Percentiles rank a stretch among this genome's conserved stretches.
Conservation (phyloP, 805 yeast genomes). For the Wickerhamiella kurtzmanii region DNA sequence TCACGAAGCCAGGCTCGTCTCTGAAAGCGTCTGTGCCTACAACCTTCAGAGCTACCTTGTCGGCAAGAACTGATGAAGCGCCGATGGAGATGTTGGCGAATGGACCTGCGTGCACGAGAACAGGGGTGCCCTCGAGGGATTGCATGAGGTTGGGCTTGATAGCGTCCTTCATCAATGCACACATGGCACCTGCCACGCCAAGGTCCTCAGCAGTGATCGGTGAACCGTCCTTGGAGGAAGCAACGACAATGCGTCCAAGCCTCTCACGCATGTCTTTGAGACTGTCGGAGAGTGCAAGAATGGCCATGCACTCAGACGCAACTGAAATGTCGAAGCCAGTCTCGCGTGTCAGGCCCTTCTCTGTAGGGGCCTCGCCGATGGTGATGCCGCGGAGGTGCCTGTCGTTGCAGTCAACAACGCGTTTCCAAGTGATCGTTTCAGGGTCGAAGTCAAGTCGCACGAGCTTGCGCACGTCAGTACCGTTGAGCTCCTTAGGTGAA, state of each 20-base stretch:
- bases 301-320: conserved; percentile 94
- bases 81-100: conserved; percentile 96
- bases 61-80: conserved; percentile 89
- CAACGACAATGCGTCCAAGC: conserved; percentile 81
- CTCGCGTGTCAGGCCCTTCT: conserved; percentile 71
- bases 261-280: conserved; percentile 75
- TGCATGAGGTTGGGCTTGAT: conserved; percentile 95
- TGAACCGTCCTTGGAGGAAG: conserved; percentile 56
- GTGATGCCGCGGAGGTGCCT: conserved; percentile 81
- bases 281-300: conserved; percentile 68
- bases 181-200: conserved; percentile 89
- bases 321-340: conserved; percentile 95
- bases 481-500: conserved; percentile 57
- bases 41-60: conserved; percentile 78
- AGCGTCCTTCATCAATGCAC: conserved; percentile 90
- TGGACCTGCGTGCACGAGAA: conserved; percentile 97
- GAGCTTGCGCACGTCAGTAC: conserved; percentile 58
- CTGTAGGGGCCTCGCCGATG: conserved; percentile 84
- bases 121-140: conserved; percentile 94
- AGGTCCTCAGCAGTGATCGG: conserved; percentile 91
- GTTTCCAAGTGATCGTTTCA: conserved; percentile 75
- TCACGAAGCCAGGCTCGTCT: conserved; percentile 57
- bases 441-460: conserved; percentile 83
- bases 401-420: conserved; percentile 92
- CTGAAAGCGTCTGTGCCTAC: conserved; percentile 52